Evolutionary conservation across 306 rosid genomes (phyloP).

Genomic region (Sesbania bispinosa): DNA sequence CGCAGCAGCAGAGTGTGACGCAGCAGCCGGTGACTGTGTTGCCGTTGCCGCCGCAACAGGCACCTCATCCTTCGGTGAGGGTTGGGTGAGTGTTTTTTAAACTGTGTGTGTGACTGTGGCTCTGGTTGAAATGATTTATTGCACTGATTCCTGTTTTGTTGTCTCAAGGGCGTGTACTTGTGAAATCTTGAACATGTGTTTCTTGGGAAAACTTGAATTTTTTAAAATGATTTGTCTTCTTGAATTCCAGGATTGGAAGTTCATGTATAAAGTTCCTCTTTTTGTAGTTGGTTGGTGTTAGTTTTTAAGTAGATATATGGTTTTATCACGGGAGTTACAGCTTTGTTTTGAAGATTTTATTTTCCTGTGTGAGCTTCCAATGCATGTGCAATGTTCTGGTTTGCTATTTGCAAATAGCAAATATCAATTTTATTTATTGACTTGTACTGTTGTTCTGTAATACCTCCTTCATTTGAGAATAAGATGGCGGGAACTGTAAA

Average conservation of each 20-base stretch:
- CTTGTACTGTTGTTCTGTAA: not conserved
- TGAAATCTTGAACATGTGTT: not conserved
- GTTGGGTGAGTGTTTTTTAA: conserved; percentile 60
- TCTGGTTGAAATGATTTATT: not conserved
- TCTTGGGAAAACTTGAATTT: not conserved
- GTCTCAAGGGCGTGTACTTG: not conserved
- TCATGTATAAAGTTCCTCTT: not conserved
- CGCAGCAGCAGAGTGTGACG: conserved; percentile 25
- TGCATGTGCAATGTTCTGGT: conserved; percentile 17
- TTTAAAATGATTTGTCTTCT: not conserved
- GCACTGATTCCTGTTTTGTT: not conserved
- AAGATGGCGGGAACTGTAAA: conserved; percentile 19
- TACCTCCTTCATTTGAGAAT: not conserved
- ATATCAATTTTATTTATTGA: not conserved
- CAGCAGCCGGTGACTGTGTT: conserved; percentile 29
- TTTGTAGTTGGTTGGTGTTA: not conserved
- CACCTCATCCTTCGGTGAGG: conserved; percentile 48
- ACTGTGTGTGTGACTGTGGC: not conserved
- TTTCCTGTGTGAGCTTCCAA: not conserved
- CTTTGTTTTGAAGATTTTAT: conserved; percentile 7
- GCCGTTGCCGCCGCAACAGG: conserved; percentile 46
- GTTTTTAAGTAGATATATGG: not conserved
- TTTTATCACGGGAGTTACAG: not conserved
- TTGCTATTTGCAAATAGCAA: not conserved
- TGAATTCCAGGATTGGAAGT: not conserved